Percentiles rank a stretch among this genome's conserved stretches.
Evolutionary conservation across 495 filamentous ascomycete genomes (phyloP).

Genomic region (Neurospora intermedia): DNA sequence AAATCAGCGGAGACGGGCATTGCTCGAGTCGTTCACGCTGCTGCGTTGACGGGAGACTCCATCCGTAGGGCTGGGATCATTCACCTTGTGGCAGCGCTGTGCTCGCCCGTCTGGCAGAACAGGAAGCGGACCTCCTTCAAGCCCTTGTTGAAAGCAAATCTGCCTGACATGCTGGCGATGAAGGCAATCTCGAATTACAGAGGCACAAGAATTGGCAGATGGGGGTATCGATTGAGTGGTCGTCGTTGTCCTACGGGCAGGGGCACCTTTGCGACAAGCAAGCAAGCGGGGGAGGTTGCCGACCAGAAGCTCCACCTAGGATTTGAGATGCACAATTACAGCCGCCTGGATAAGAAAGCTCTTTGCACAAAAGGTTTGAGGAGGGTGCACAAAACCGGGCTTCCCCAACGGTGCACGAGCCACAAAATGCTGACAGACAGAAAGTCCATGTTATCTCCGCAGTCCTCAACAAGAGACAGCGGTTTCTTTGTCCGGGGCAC

Average conservation of each 20-base stretch:
- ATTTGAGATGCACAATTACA: not conserved
- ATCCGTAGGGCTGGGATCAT: conserved; percentile 9
- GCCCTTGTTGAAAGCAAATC: conserved; percentile 78
- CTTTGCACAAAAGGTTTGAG: not conserved
- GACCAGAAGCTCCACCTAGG: conserved; percentile 2
- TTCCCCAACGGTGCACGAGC: not conserved
- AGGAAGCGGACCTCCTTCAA: conserved; percentile 95
- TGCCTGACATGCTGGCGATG: conserved; percentile 62
- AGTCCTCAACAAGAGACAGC: conserved; percentile 1
- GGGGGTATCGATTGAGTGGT: conserved; percentile 6
- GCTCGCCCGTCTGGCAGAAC: conserved; percentile 87
- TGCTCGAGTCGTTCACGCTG: not conserved
- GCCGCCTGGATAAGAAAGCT: not conserved
- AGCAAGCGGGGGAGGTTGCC: conserved; percentile 7
- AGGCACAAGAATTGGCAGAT: not conserved
- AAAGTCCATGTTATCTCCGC: conserved; percentile 3
- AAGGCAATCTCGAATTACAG: not conserved
- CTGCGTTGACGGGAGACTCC: not conserved
- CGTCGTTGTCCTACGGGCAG: conserved; percentile 1
- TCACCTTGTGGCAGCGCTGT: conserved; percentile 77
- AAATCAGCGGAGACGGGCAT: not conserved
- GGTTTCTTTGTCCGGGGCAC: not conserved
- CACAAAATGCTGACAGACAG: not conserved
- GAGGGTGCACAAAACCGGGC: not conserved
- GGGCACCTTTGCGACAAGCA: not conserved